These are phyloP conservation scores for Symbiodinium natans DNA, from an alignment of 73 alveolate species.

Conservation along the genomic window DNA sequence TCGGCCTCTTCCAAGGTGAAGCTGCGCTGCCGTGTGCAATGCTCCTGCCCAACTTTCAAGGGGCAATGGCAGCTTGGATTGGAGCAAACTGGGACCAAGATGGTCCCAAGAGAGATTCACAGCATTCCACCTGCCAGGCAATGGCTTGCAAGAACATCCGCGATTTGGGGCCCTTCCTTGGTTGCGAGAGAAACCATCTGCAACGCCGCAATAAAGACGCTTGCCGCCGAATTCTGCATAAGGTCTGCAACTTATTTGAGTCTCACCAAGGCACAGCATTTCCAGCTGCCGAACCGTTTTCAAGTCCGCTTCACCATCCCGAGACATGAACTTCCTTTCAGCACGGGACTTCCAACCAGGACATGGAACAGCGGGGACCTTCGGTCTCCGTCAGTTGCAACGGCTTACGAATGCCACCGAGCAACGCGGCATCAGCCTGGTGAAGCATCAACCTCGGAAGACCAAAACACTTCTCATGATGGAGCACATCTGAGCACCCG, in stretches of 20 bases:
- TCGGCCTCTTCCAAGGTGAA: not conserved
- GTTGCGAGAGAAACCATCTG: not conserved
- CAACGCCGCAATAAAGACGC: no score
- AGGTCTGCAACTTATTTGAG: not conserved
- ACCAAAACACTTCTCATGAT: not conserved
- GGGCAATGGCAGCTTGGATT: not conserved
- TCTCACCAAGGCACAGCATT: not conserved
- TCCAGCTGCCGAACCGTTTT: slow-evolving; percentile 16
- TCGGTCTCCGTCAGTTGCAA: no score
- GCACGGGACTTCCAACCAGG: no score
- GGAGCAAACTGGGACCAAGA: not conserved
- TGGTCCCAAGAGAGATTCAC: not conserved
- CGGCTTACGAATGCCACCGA: not conserved
- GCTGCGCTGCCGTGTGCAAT: not conserved
- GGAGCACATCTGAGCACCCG: no score
- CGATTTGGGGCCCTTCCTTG: slow-evolving; percentile 4
- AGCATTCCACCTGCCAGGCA: slow-evolving; percentile 47
- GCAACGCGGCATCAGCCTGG: slow-evolving; percentile 65
- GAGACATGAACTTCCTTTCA: slow-evolving; percentile 45
- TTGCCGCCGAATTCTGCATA: no score
- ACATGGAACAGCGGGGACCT: no score
- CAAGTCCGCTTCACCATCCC: slow-evolving; percentile 46
- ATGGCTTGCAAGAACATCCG: slow-evolving; percentile 5
- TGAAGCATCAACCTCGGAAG: slow-evolving; percentile 44
- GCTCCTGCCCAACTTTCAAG: not conserved